Evolutionary conservation across 1,284 basidiomycete species (phyloP), one percentile per base, ranked within the genome.

Genomic region (Mycosarcoma maydis): DNA sequence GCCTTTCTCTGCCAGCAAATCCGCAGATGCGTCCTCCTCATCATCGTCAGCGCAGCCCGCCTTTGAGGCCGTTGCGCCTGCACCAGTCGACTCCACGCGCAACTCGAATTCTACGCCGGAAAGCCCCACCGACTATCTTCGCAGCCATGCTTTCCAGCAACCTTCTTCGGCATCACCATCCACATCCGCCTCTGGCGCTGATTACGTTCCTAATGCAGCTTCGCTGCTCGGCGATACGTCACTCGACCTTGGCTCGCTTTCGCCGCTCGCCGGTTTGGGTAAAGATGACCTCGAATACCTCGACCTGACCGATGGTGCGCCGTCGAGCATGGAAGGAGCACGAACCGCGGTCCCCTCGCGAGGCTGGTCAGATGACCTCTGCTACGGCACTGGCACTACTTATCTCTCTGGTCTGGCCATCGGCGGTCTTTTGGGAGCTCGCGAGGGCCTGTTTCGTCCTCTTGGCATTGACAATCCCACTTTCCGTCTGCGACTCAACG

Each of bases 321-420:
- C 80, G 13, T 75, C 73, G 50, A 65, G 65, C 39, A 62, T 82
- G 47, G 78, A 82, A 51, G 80, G 80, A 26, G 78, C 71, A 17
- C 72, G 78, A 41, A 80, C 77, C 27, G 75, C 77, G 39, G 72
- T 82, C n/a, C 81, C 80, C n/a, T 73, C 69, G 30, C 71, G 96
- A 83, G 95, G 96, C 59, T 99, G 94, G 94, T 92, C 92, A 84
- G 96, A 99, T 85, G 96, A 98, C 84, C 86, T 99, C 62, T 97
- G 94, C 87, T 98, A 98, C 84, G 96, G 96, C 75, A 98, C 95
- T 77, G 96, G 96, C 56, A 96, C 94, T 71, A 97, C 94, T 85
- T 98, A 98, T 88, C 89, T 98, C 53, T 87, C 91, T 80, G 96
- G 95, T 94, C 83, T 98, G 81, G 89, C 89, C 76, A 85, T 96